phyloP scores from a whole-genome alignment of 345 rosid genomes.

The Salix brachista region DNA sequence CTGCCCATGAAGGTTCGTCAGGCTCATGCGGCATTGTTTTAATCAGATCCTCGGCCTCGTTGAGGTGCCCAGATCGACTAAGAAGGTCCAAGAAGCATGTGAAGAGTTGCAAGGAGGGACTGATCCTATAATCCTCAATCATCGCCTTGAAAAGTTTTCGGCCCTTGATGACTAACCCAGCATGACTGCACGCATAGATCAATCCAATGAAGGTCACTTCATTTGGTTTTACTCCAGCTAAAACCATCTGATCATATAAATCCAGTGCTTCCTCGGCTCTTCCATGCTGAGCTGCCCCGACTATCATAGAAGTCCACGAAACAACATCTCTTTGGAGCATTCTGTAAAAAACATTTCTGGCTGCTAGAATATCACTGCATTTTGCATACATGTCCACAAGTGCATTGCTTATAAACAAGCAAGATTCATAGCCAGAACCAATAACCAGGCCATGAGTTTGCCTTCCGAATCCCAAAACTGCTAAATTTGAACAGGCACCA shows the following conservation, averaged over 20 bases:
- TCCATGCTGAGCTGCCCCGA: slow-evolving; percentile 83
- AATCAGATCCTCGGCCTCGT: slow-evolving; percentile 60
- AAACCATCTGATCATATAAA: slow-evolving; percentile 62
- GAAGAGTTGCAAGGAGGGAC: slow-evolving; percentile 68
- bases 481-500: slow-evolving; percentile 71
- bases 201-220: slow-evolving; percentile 76
- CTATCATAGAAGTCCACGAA: slow-evolving; percentile 77
- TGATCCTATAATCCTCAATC: slow-evolving; percentile 45
- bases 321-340: slow-evolving; percentile 61
- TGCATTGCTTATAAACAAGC: slow-evolving; percentile 61
- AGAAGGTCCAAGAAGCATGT: slow-evolving; percentile 80
- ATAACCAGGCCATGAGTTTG: slow-evolving; percentile 61
- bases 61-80: slow-evolving; percentile 67
- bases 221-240: slow-evolving; percentile 60
- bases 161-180: slow-evolving; percentile 62
- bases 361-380: slow-evolving; percentile 67
- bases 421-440: slow-evolving; percentile 50
- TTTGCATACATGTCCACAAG: slow-evolving; percentile 84
- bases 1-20: slow-evolving; percentile 85
- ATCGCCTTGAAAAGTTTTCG: slow-evolving; percentile 54
- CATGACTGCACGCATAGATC: slow-evolving; percentile 80
- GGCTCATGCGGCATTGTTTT: slow-evolving; percentile 62
- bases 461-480: slow-evolving; percentile 53
- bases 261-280: slow-evolving; percentile 54
- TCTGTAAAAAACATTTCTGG: slow-evolving; percentile 42